Evolutionary conservation across 768 basidiomycete genomes (phyloP), one percentile per base, ranked within the genome.

Genomic region (Solioccasus polychromus): DNA sequence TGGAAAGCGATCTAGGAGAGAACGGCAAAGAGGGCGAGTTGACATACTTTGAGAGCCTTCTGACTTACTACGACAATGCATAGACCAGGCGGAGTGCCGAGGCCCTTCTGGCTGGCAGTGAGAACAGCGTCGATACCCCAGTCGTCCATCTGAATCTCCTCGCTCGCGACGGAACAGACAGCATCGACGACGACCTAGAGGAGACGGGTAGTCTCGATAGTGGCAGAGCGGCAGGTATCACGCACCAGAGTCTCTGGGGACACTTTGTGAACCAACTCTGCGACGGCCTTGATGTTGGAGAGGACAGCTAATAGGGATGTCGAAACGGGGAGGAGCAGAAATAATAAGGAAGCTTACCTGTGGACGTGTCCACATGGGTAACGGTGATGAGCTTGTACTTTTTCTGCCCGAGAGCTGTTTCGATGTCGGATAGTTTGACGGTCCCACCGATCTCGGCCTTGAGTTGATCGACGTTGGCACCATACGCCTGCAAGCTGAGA

Each of bases 111-210:
- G 46, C 82, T 84, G 9, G 90, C 92, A 14, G 85, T 80, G 32
- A 94, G 55, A 20, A 98, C 85, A 29, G 93, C 82, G 55, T 99
- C 96, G 42, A 98, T 74, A 20, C 77, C 83, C 96, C 96, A 98
- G 3, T 79, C 84, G 56, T 98, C 96, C 74, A 96, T 88, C 35
- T 75, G 80, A 57, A 99, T 93, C 64, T 97, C 92, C 64, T 98
- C 96, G 55, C 86, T 90, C 5, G 90, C 96, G 14, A 97, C 92
- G 2, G 92, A 86, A 69, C 96, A 99, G 22, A 99, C 96, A n/a
- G 82, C 91, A 60, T 99, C 96, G 47, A 92, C 73, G 8, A 88
- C 73, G 34, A 92, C 73, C 85, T 88, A 46, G 19, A n/a, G 17
- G 28, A 11, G 36, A 39, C 7, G 39, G 29, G 30, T 57, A 38